Evolutionary conservation across 257 asterid genomes (phyloP).

Genomic region (Leonotis leonurus): DNA sequence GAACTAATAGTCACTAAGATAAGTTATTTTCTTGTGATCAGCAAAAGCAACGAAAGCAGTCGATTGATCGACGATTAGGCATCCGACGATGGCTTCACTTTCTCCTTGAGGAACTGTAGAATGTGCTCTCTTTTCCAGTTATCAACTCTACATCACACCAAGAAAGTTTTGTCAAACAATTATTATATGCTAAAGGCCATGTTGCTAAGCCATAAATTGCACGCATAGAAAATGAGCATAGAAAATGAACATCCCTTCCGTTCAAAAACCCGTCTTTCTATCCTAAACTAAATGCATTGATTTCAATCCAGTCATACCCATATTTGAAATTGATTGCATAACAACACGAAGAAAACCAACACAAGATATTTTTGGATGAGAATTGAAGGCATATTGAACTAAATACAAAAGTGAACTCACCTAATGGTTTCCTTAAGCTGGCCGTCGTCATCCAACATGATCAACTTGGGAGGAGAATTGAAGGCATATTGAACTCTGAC

Average conservation of each 20-base stretch:
- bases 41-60: not conserved
- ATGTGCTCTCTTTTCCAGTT: constrained; percentile 96
- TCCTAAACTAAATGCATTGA: not conserved
- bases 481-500: constrained; percentile 68
- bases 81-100: constrained; percentile 60
- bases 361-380: not conserved
- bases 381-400: not conserved
- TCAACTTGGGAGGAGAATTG: constrained; percentile 89
- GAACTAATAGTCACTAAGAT: not conserved
- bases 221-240: not conserved
- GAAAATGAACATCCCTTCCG: not conserved
- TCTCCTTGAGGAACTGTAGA: constrained; percentile 74
- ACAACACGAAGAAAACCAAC: not conserved
- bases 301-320: not conserved
- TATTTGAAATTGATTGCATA: not conserved
- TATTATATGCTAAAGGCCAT: not conserved
- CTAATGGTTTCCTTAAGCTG: constrained; percentile 79
- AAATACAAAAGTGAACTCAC: constrained; percentile 24
- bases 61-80: constrained; percentile 11
- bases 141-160: constrained; percentile 53
- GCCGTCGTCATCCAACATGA: constrained; percentile 71
- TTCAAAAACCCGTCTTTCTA: not conserved
- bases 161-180: not conserved
- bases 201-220: not conserved
- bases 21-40: not conserved